Evolutionary conservation across 2,329 filamentous ascomycete genomes (phyloP), one percentile per base, ranked within the genome.

Genomic region (Fusarium sp.): DNA sequence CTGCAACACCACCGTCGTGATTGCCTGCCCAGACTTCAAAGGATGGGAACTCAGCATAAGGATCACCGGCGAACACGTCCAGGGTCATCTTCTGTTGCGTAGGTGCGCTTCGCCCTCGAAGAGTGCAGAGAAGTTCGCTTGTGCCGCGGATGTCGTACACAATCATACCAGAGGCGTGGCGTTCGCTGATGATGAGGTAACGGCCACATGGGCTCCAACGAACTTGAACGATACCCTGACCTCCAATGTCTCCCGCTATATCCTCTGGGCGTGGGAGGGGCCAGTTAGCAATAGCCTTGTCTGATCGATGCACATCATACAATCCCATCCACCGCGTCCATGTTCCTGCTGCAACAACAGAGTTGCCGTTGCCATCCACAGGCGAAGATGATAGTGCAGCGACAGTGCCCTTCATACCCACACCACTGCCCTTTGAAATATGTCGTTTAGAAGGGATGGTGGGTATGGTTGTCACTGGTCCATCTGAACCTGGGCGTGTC

Each of bases 11-110:
- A 3, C 89, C 88, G 64, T 84, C 80, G 45, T 82, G 80, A 1
- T 85, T 83, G 4, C 89, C 89, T 8, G 86, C 86, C 89, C 89
- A 91, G 47, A 90, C 82, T 75, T 91, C 89, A 66, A 88, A 89
- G 3, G 84, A 83, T 3, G 80, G 79, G 0, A 66, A 58, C 4
- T 71, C 61, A 0, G 67, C 72, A 16, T 76, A 78, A 0, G 72
- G 74, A 5, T 74, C 64, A 7, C 82, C 80, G 1, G 82, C 79
- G 68, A 87, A 90, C 5, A 88, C 82, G 73, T 89, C 86, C 61
- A 86, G 85, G 13, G 78, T 80, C 41, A 90, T 76, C 41, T 86
- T 83, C 75, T 90, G 89, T 69, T 89, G 88, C 1, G 85, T 86
- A 4, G 75, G 74, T 7, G 85, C 82, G 9, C 79, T 76, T 23